Evolutionary conservation across 257 asterid genomes (phyloP), one percentile per base, ranked within the genome.

Genomic region (Plantago ovata): DNA sequence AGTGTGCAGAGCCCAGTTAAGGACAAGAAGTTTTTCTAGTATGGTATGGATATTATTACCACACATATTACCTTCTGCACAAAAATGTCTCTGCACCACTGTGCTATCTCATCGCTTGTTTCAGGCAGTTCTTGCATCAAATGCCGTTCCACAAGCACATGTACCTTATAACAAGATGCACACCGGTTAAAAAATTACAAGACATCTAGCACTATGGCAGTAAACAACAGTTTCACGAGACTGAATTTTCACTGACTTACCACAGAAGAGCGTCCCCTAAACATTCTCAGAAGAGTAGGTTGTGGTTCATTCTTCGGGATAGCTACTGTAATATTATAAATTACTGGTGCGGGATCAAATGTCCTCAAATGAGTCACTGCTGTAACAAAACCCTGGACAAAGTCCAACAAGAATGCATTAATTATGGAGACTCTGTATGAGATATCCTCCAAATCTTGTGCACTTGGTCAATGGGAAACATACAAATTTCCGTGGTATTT

Each of bases 61-160:
- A 32, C 38, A 14, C 45, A 55, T 36, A 16, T 48, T 75, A 77
- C 96, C 95, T 89, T 89, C 41, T 76, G 81, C 52, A 89, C 89
- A 60, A 84, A 89, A 58, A 69, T 70, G 60, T 89, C 95, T 75
- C 75, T 84, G 76, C 97, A 89, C 97, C 95, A 89, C 56, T 89
- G 94, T n/a, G 94, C 78, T 64, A 86, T 80, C 52, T 75, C 94
- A 54, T 76, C 67, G 15, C 68, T 61, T 33, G 86, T 84, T 76
- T 69, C 87, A n/a, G 97, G 97, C 65, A 89, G 68, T 39, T 81
- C 94, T 13, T 74, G 61, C 92, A 86, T 84, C 41, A 73, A 60
- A 67, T 65, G 80, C 23, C 95, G 81, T 64, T 84, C 81, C 23
- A 89, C 60, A 69, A 81, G 85, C 78, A 89, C 87, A 48, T 89